Conservation (phyloP, 1,139 yeast genomes). For the Nadsonia starkeyi-henricii region DNA sequence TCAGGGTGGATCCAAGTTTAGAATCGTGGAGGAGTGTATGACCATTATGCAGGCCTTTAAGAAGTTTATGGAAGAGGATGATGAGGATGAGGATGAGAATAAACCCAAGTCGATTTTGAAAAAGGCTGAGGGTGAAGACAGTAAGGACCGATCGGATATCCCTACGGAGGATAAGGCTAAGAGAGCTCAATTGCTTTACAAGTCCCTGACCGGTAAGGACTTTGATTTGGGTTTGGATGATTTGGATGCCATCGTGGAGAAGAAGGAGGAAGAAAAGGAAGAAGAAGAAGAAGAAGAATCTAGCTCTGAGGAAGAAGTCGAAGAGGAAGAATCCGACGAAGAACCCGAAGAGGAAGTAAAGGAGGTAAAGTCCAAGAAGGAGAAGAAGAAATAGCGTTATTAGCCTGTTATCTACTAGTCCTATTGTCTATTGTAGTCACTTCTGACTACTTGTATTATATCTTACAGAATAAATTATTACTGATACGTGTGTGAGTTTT, state of each 20-base stretch:
- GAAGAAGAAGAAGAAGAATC: constrained; percentile 8
- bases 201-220: constrained; percentile 15
- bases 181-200: constrained; percentile 19
- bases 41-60: constrained; percentile 23
- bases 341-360: constrained; percentile 1
- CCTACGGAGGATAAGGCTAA: constrained; percentile 20
- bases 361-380: neutral
- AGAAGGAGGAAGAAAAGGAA: constrained; percentile 3
- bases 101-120: neutral
- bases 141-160: neutral
- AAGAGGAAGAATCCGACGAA: neutral
- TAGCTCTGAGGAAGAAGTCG: neutral
- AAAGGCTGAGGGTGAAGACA: neutral
- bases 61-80: neutral
- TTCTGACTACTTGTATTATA: too few species aligned
- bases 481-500: too few species aligned
- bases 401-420: too few species aligned
- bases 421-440: too few species aligned
- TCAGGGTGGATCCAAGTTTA: constrained; percentile 58
- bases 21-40: constrained; percentile 39
- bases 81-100: constrained; percentile 1
- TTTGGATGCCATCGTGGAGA: constrained; percentile 8
- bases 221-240: constrained; percentile 18
- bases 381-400: neutral
- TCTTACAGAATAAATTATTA: too few species aligned